Evolutionary conservation across 1,139 yeast species (phyloP).

Genomic region (Debaryomyces singareniensis): DNA sequence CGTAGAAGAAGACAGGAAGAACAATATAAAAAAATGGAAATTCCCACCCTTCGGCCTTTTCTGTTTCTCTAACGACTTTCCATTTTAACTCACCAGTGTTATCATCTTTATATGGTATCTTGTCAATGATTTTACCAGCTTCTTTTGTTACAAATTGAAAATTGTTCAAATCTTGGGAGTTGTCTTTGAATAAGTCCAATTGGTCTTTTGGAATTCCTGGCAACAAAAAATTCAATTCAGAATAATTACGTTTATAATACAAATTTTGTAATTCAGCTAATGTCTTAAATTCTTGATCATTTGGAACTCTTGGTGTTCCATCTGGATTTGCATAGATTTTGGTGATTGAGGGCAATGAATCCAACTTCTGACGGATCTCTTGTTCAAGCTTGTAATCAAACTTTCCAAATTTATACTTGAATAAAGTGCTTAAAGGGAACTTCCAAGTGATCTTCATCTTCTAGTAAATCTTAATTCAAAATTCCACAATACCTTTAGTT

Average conservation of each 20-base stretch:
- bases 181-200: constrained; percentile 53
- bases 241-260: constrained; percentile 53
- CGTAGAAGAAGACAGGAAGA: constrained; percentile 50
- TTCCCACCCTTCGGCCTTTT: constrained; percentile 84
- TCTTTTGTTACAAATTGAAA: constrained; percentile 59
- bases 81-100: constrained; percentile 74
- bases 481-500: background rate
- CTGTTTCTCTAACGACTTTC: constrained; percentile 71
- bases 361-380: constrained; percentile 37
- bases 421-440: constrained; percentile 34
- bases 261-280: constrained; percentile 68
- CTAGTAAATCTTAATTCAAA: constrained; percentile 1
- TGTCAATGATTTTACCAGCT: constrained; percentile 66
- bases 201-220: constrained; percentile 50
- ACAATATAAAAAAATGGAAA: constrained; percentile 65
- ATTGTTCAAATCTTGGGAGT: constrained; percentile 56
- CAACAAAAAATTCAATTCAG: constrained; percentile 55
- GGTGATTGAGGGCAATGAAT: constrained; percentile 48
- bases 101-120: constrained; percentile 77
- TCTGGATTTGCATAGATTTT: constrained; percentile 68
- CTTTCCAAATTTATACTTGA: constrained; percentile 32
- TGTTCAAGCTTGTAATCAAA: constrained; percentile 39
- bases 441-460: constrained; percentile 40
- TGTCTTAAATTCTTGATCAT: constrained; percentile 65
- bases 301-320: constrained; percentile 69